Evolutionary conservation across 1,139 yeast species (phyloP).

Genomic region (Yamadazyma jaroonii): DNA sequence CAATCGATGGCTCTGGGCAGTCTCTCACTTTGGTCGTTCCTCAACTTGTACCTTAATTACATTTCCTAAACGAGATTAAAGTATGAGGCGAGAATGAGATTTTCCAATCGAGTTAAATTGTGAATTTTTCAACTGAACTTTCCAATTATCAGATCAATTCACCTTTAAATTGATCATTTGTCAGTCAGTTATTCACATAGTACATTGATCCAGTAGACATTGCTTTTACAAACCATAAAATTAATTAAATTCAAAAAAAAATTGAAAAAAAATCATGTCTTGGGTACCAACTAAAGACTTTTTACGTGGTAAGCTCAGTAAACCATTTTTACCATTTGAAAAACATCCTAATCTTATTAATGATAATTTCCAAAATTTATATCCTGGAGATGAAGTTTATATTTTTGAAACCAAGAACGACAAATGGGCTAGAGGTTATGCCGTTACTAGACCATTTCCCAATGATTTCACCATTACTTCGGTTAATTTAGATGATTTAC

Average conservation of each 20-base stretch:
- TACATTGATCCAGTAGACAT: too few species aligned
- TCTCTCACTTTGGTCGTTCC: too few species aligned
- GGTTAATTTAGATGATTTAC: slow-evolving; percentile 59
- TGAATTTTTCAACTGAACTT: not conserved
- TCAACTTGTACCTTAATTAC: slow-evolving; percentile 4
- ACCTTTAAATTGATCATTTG: not conserved
- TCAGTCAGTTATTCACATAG: too few species aligned
- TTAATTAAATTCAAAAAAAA: not conserved
- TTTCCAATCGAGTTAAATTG: slow-evolving; percentile 1
- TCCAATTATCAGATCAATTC: not conserved
- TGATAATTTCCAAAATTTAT: slow-evolving; percentile 50
- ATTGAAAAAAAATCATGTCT: slow-evolving; percentile 3
- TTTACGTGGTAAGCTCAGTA: slow-evolving; percentile 50
- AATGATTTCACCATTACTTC: slow-evolving; percentile 64
- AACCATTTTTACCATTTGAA: slow-evolving; percentile 62
- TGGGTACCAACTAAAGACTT: slow-evolving; percentile 42
- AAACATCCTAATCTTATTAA: slow-evolving; percentile 41
- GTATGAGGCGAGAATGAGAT: slow-evolving; percentile 8
- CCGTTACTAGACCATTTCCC: slow-evolving; percentile 61
- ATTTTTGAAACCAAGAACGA: slow-evolving; percentile 65
- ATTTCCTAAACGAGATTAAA: slow-evolving; percentile 15
- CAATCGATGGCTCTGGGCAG: too few species aligned
- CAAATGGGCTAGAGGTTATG: slow-evolving; percentile 82
- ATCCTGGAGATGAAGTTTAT: slow-evolving; percentile 80
- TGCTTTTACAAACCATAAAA: not conserved